phyloP scores from a whole-genome alignment of 2,329 filamentous ascomycete genomes.

The Diaporthe sp. region DNA sequence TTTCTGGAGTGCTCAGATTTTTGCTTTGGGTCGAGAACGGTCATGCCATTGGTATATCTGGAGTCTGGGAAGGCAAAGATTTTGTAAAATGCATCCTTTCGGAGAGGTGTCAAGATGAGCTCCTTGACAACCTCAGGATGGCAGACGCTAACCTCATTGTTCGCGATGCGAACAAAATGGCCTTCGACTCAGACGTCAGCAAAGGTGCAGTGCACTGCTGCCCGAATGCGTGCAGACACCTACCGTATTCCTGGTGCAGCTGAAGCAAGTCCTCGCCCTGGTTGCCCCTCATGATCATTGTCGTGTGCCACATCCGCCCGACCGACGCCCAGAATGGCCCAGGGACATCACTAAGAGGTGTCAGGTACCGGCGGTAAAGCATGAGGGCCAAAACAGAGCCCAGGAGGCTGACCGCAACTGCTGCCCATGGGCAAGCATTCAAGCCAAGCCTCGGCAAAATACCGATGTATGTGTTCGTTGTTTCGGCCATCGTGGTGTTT shows the following conservation, averaged over 20 bases:
- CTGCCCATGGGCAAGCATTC: not conserved
- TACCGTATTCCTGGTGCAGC: constrained; percentile 53
- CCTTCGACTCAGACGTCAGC: not conserved
- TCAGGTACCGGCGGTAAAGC: constrained; percentile 50
- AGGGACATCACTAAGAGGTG: constrained; percentile 55
- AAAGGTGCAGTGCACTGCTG: not conserved
- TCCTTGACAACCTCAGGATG: constrained; percentile 57
- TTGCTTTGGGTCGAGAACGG: constrained; percentile 51
- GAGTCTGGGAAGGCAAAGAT: constrained; percentile 57
- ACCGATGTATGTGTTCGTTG: not conserved
- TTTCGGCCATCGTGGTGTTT: not conserved
- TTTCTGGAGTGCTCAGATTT: constrained; percentile 51
- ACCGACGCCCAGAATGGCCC: constrained; percentile 58
- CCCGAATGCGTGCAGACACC: not conserved
- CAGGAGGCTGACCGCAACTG: not conserved
- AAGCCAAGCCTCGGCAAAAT: not conserved
- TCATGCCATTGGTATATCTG: constrained; percentile 57
- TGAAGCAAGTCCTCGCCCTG: constrained; percentile 52
- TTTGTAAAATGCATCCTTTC: constrained; percentile 49
- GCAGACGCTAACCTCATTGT: constrained; percentile 59
- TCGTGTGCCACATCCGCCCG: constrained; percentile 56
- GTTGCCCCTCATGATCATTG: constrained; percentile 54
- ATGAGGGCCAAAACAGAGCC: not conserved
- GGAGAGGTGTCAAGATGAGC: constrained; percentile 55
- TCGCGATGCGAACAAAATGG: constrained; percentile 57